A percentile compares a stretch with the other conserved stretches of the same genome.
phyloP scores from a whole-genome alignment of 768 basidiomycete genomes.

The Tylopilus cervinicoccineus region DNA sequence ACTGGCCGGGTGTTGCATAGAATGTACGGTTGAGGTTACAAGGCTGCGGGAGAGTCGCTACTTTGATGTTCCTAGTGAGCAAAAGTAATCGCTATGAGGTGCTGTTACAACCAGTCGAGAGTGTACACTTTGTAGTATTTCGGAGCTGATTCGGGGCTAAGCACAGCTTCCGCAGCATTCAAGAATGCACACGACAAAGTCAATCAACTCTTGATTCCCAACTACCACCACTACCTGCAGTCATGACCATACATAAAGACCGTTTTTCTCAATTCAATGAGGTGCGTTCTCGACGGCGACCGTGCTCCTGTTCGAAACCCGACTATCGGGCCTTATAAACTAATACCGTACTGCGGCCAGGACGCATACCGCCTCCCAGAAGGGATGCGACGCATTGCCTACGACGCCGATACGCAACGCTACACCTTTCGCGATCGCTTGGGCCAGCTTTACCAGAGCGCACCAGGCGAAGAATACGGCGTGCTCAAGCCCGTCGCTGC shows the following conservation, averaged over 20 bases:
- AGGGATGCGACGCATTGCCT: conserved; percentile 47
- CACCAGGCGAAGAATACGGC: conserved; percentile 45
- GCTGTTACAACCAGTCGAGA: no score
- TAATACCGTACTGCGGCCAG: conserved; percentile 19
- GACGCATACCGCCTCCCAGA: conserved; percentile 34
- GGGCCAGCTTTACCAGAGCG: conserved; percentile 43
- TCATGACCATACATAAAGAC: not conserved
- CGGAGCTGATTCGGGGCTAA: no score
- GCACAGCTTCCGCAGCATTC: no score
- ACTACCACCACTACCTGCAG: conserved; percentile 11
- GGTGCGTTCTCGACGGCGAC: conserved; percentile 11
- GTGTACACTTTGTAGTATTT: no score
- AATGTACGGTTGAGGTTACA: not conserved
- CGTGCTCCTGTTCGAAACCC: not conserved
- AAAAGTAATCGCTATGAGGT: no score
- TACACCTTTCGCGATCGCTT: conserved; percentile 48
- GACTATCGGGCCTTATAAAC: not conserved
- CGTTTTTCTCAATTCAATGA: conserved; percentile 25
- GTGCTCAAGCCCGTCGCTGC: conserved; percentile 34
- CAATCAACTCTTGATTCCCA: not conserved
- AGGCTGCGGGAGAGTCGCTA: not conserved
- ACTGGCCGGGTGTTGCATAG: not conserved
- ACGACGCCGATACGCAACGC: conserved; percentile 49
- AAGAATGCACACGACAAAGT: no score
- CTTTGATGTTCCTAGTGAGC: no score